Conservation (phyloP, 495 filamentous ascomycete species). For the Penicillium goetzii region DNA sequence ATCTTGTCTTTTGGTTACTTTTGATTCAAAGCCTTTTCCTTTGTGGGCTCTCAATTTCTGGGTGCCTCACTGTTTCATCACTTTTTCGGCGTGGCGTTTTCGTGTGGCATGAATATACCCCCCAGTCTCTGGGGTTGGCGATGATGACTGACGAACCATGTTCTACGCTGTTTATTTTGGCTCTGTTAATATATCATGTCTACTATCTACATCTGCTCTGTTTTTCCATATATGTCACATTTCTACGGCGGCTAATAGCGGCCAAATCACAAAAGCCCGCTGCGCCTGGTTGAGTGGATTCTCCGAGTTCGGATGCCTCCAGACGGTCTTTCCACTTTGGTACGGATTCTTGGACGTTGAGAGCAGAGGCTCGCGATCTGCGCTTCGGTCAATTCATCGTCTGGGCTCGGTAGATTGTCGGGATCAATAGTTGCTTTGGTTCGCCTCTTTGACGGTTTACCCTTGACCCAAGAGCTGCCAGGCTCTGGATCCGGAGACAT, state of each 20-base stretch:
- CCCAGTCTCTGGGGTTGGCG: constrained; percentile 21
- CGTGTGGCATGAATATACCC: constrained; percentile 32
- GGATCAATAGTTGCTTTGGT: neutral
- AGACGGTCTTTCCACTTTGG: constrained; percentile 5
- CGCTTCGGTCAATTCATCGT: neutral
- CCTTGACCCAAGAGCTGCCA: neutral
- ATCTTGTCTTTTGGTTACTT: constrained; percentile 9
- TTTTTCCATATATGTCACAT: constrained; percentile 9
- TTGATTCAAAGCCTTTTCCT: constrained; percentile 3
- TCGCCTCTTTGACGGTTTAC: too few relatives aligned
- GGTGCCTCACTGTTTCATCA: neutral
- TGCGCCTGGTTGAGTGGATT: neutral
- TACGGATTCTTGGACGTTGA: neutral
- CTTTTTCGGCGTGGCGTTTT: constrained; percentile 24
- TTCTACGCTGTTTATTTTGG: constrained; percentile 10
- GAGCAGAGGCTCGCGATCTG: neutral
- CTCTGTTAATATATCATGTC: constrained; percentile 10
- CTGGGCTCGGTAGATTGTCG: neutral
- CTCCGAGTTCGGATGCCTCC: neutral
- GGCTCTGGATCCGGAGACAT: neutral
- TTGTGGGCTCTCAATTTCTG: constrained; percentile 11
- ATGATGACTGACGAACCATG: constrained; percentile 25
- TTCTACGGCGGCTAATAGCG: too few relatives aligned
- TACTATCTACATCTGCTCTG: constrained; percentile 16
- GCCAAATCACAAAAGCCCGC: too few relatives aligned